Base-by-base conservation (phyloP, 345 rosid genomes). In the Rhizophora apiculata region DNA sequence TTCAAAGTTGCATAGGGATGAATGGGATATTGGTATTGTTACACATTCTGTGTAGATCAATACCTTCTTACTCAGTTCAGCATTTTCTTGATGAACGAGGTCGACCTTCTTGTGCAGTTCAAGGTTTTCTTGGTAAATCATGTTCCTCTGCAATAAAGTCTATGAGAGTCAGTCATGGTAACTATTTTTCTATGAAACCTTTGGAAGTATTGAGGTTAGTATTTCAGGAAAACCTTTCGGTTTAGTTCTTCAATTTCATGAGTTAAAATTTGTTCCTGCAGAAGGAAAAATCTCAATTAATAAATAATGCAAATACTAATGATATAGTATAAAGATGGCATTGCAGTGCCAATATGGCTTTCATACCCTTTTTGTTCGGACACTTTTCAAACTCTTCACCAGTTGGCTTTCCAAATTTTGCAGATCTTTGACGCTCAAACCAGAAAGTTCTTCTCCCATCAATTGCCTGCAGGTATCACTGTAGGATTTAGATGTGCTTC, bases 361-460 rank as follows among this genome's bases (percentile, higher is more conserved):
- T 36, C 64, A 46, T 70, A 82, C 97, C 96, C 86, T 91, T 72
- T 77, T 91, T 76, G 57, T 30, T 15, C 93, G 88, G 63, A 92
- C 80, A 8, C 84, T 80, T 68, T 80, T 84, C 68, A 89, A 78
- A 70, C 97, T 88, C 73, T 71, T 77, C 62, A 86, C 94, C 31
- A 92, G 82, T 77, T 86, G 86, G 76, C 76, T 85, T 79, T 89
- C 96, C 74, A 89, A 73, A 67, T 84, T 85, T 71, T 88, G 85
- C 39, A 92, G 79, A 66, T 85, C 91, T 58, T 77, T 84, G 65
- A 79, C 68, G 51, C 74, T 74, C 68, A 92, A 74, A 70, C 97
- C 92, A 46, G 92, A 82, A 63, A 92, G 86, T 68, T 84, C 88
- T 76, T 92, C 90, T 70, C 97, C 97, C 97, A 85, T 88, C 76